Percentiles rank a stretch among this genome's conserved stretches.
phyloP scores from a whole-genome alignment of 2,329 filamentous ascomycete species.

The Clarireedia hainanense region DNA sequence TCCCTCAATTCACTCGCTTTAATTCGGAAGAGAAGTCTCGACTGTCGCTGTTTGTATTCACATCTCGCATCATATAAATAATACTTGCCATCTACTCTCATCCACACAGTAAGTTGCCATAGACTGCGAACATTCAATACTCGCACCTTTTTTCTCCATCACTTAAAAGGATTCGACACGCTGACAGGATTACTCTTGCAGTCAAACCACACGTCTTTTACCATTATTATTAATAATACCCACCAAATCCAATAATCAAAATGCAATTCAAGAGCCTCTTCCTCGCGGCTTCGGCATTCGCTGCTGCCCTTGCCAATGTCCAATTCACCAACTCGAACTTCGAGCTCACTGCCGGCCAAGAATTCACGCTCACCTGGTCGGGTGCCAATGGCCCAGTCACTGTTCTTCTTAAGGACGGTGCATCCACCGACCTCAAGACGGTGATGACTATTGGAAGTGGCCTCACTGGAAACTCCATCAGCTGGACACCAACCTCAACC shows the following conservation, averaged over 20 bases:
- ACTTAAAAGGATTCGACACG: too few species aligned
- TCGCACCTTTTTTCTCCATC: too few species aligned
- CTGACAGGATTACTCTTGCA: too few species aligned
- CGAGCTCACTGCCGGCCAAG: slow-evolving; percentile 16
- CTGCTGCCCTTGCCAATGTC: slow-evolving; percentile 15
- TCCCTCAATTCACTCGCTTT: too few species aligned
- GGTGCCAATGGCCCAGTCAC: slow-evolving; percentile 22
- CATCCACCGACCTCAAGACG: slow-evolving; percentile 16
- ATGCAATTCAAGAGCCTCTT: slow-evolving; percentile 27
- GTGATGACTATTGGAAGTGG: slow-evolving; percentile 25
- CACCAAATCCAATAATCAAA: slow-evolving; percentile 7
- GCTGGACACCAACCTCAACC: slow-evolving; percentile 18
- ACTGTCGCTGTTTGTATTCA: too few species aligned
- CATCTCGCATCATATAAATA: too few species aligned
- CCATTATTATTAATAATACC: neutral
- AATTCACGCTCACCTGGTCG: slow-evolving; percentile 25
- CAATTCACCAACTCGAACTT: slow-evolving; percentile 24
- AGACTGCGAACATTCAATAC: too few species aligned
- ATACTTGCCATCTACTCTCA: too few species aligned
- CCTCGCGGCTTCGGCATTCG: slow-evolving; percentile 17
- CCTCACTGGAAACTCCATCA: slow-evolving; percentile 14
- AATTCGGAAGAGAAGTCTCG: too few species aligned
- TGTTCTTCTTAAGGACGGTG: slow-evolving; percentile 23
- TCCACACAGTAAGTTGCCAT: too few species aligned
- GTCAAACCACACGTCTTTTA: too few species aligned